phyloP scores from a whole-genome alignment of 1,139 yeast species.

The Blastobotrys serpentis region DNA sequence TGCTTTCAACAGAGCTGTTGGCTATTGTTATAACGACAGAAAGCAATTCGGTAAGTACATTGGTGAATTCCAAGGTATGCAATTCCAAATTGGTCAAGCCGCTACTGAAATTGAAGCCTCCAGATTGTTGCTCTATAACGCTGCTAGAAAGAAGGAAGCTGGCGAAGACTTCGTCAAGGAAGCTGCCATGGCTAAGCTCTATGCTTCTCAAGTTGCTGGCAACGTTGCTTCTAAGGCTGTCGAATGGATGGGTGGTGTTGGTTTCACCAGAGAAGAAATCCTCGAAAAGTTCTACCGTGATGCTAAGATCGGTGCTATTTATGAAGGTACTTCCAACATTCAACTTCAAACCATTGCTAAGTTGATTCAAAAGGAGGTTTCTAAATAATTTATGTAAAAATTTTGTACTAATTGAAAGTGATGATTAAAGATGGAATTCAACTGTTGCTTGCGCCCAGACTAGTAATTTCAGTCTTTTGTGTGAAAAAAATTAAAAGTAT shows the following conservation, averaged over 20 bases:
- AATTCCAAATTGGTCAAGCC: slow-evolving; percentile 47
- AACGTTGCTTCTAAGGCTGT: slow-evolving; percentile 43
- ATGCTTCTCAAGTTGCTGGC: slow-evolving; percentile 45
- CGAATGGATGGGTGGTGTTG: slow-evolving; percentile 51
- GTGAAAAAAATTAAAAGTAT: too few relatives aligned
- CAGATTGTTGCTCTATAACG: slow-evolving; percentile 45
- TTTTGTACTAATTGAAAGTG: slow-evolving; percentile 4
- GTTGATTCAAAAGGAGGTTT: slow-evolving; percentile 39
- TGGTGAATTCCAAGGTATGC: slow-evolving; percentile 49
- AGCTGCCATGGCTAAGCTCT: slow-evolving; percentile 48
- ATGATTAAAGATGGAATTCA: too few relatives aligned
- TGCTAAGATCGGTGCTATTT: slow-evolving; percentile 47
- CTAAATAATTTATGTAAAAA: slow-evolving; percentile 13
- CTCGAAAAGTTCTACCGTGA: slow-evolving; percentile 47
- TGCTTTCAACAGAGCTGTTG: slow-evolving; percentile 44
- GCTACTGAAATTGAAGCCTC: slow-evolving; percentile 49
- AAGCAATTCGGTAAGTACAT: slow-evolving; percentile 46
- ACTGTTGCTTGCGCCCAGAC: too few relatives aligned
- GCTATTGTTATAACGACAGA: slow-evolving; percentile 43
- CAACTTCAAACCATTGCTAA: slow-evolving; percentile 48
- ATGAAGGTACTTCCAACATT: slow-evolving; percentile 47
- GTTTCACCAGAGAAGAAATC: slow-evolving; percentile 45
- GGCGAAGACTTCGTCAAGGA: slow-evolving; percentile 44
- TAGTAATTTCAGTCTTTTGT: too few relatives aligned
- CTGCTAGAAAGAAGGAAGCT: slow-evolving; percentile 47